These are phyloP conservation scores for Strobilomyces confusus DNA, from an alignment of 768 basidiomycete species.

Conservation along the genomic window DNA sequence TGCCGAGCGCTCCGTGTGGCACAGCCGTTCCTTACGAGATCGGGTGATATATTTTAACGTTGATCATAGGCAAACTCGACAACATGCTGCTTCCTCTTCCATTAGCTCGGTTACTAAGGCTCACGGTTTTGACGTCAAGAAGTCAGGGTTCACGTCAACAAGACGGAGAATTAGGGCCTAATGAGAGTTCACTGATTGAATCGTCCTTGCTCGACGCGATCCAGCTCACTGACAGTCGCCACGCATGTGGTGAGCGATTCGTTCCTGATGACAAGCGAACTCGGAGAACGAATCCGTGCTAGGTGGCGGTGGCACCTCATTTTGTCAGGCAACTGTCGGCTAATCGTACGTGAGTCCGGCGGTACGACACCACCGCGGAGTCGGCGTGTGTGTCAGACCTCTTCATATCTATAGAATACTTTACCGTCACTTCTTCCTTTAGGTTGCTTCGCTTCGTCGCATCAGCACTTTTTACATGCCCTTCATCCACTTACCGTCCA, in stretches of 20 bases:
- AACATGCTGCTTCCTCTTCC: constrained; percentile 13
- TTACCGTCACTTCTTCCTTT: constrained; percentile 1
- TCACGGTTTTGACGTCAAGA: constrained; percentile 17
- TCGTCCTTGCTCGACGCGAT: no score
- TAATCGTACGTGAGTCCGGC: constrained; percentile 17
- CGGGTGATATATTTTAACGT: neutral
- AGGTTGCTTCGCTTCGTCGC: constrained; percentile 33
- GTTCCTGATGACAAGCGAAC: neutral
- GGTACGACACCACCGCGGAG: constrained; percentile 14
- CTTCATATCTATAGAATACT: constrained; percentile 12
- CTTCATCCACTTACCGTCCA: constrained; percentile 58
- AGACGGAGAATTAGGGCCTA: neutral
- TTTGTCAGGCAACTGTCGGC: constrained; percentile 21
- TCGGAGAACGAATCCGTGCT: neutral
- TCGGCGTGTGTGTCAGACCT: neutral
- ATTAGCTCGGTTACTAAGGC: constrained; percentile 1
- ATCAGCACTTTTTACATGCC: constrained; percentile 46
- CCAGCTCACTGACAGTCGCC: neutral
- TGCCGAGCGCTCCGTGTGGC: constrained; percentile 21
- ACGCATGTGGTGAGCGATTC: no score
- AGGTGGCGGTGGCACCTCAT: constrained; percentile 8
- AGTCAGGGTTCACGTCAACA: neutral
- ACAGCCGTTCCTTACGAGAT: constrained; percentile 11
- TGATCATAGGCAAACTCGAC: constrained; percentile 5
- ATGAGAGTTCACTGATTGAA: neutral